A percentile compares a stretch with the other conserved stretches of the same genome.
phyloP scores from a whole-genome alignment of 2,329 filamentous ascomycete species.

The Amylocarpus encephaloides region DNA sequence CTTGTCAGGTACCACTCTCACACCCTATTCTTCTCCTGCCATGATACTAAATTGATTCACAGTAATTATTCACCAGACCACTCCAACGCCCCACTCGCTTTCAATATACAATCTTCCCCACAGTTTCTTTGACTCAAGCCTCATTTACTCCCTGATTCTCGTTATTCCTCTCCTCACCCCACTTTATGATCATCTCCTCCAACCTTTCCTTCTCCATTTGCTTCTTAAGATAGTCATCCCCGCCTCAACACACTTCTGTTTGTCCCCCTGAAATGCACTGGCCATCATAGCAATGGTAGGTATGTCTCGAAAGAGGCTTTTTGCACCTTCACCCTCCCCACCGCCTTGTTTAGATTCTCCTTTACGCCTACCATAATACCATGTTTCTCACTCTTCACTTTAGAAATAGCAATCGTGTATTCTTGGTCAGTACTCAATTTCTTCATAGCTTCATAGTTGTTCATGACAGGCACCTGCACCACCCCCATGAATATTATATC shows the following conservation, averaged over 20 bases:
- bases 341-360: slow-evolving; percentile 30
- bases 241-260: slow-evolving; percentile 43
- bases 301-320: slow-evolving; percentile 30
- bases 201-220: slow-evolving; percentile 33
- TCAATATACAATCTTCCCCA: too few relatives aligned
- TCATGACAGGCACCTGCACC: slow-evolving; percentile 49
- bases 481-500: slow-evolving; percentile 38
- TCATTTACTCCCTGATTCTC: too few relatives aligned
- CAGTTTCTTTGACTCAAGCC: too few relatives aligned
- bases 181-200: slow-evolving; percentile 24
- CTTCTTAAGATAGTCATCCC: slow-evolving; percentile 47
- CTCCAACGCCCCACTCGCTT: too few relatives aligned
- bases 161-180: slow-evolving; percentile 16
- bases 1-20: too few relatives aligned
- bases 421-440: slow-evolving; percentile 35
- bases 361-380: not conserved
- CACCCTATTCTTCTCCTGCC: too few relatives aligned
- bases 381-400: not conserved
- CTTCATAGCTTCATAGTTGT: slow-evolving; percentile 42
- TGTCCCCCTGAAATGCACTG: slow-evolving; percentile 41
- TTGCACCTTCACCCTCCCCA: slow-evolving; percentile 23
- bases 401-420: not conserved
- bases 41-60: too few relatives aligned
- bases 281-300: slow-evolving; percentile 47
- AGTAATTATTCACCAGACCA: too few relatives aligned